phyloP scores from a whole-genome alignment of 2,329 filamentous ascomycete genomes.

The Botrytis fabae region DNA sequence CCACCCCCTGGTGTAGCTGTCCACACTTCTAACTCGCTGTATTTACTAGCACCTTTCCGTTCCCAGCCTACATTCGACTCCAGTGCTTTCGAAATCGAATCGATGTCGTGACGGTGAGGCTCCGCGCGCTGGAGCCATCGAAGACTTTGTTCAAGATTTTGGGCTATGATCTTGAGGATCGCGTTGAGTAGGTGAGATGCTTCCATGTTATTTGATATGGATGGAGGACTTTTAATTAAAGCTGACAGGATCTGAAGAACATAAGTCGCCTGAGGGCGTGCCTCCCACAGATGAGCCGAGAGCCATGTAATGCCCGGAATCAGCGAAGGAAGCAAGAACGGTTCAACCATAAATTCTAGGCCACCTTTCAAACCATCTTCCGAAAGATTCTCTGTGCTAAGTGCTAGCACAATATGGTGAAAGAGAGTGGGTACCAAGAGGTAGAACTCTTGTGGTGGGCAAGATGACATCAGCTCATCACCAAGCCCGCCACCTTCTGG shows the following conservation, averaged over 20 bases:
- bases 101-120: conserved; percentile 67
- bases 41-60: conserved; percentile 61
- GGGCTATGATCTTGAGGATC: conserved; percentile 70
- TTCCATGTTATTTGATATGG: conserved; percentile 63
- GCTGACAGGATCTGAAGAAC: conserved; percentile 72
- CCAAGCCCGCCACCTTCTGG: conserved; percentile 70
- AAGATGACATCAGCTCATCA: conserved; percentile 80
- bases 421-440: conserved; percentile 75
- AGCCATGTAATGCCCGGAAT: conserved; percentile 73
- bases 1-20: conserved; percentile 56
- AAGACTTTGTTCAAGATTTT: conserved; percentile 66
- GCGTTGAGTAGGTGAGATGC: conserved; percentile 68
- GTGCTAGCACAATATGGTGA: conserved; percentile 71
- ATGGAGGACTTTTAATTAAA: conserved; percentile 63
- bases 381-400: conserved; percentile 62
- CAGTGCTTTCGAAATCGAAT: conserved; percentile 66
- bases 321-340: conserved; percentile 76
- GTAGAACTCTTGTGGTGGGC: conserved; percentile 81
- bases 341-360: conserved; percentile 77
- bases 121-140: conserved; percentile 66
- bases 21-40: conserved; percentile 70
- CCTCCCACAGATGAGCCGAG: conserved; percentile 66
- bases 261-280: conserved; percentile 65
- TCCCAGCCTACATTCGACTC: conserved; percentile 57
- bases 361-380: conserved; percentile 73